phyloP scores from a whole-genome alignment of 495 filamentous ascomycete species.

The Aspergillus sclerotioniger region DNA sequence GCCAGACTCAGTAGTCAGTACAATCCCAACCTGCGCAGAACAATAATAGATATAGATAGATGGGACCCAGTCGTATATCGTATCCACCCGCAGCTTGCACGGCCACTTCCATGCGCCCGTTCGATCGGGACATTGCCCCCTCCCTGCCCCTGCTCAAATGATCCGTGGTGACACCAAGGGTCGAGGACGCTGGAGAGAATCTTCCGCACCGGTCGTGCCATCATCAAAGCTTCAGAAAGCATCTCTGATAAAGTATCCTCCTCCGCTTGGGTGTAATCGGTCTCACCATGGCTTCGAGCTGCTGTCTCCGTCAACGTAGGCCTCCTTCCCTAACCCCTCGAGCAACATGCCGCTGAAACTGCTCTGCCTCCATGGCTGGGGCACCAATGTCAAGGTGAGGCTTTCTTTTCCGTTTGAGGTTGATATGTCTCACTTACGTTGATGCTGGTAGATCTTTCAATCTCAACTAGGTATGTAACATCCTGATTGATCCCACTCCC shows the following conservation, averaged over 20 bases:
- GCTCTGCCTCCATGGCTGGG: constrained; percentile 35
- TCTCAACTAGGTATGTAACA: constrained; percentile 26
- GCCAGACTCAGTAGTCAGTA: background rate
- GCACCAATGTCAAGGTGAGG: constrained; percentile 30
- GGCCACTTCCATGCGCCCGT: background rate
- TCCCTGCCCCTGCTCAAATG: background rate
- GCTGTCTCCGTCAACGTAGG: background rate
- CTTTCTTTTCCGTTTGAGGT: background rate
- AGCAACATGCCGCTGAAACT: constrained; percentile 26
- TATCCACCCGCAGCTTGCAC: background rate
- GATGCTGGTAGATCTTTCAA: constrained; percentile 24
- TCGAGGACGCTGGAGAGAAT: background rate
- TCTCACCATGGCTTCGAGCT: background rate
- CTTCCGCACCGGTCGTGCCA: background rate
- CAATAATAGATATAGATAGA: background rate
- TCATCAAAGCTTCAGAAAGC: background rate
- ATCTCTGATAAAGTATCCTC: background rate
- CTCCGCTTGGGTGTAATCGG: background rate
- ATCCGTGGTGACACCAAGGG: constrained; percentile 10
- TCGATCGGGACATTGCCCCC: background rate
- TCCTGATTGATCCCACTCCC: background rate
- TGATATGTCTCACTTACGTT: background rate
- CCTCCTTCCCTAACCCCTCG: background rate
- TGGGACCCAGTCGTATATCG: background rate
- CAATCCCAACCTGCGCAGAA: no score